Evolutionary conservation across 2,329 filamentous ascomycete genomes (phyloP).

Genomic region (Gremmenia infestans): DNA sequence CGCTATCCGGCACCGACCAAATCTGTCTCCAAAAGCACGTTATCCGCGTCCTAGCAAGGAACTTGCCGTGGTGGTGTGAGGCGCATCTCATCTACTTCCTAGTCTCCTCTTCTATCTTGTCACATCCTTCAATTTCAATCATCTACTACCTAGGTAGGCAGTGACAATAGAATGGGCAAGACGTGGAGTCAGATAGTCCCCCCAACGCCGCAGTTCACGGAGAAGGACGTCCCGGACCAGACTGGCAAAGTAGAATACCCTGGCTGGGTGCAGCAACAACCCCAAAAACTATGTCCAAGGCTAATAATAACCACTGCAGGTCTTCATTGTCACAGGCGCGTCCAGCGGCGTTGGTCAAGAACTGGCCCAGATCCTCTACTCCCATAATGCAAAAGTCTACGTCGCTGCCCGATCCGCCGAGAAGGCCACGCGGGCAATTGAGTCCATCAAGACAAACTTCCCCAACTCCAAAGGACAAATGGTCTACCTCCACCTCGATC

Average conservation of each 20-base stretch:
- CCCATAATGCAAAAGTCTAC: constrained; percentile 40
- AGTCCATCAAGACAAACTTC: constrained; percentile 32
- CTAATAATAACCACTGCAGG: constrained; percentile 13
- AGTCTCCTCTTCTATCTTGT: too few species aligned
- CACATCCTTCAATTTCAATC: background rate
- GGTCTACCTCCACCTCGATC: constrained; percentile 35
- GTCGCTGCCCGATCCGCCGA: constrained; percentile 37
- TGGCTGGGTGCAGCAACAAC: too few species aligned
- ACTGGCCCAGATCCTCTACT: constrained; percentile 36
- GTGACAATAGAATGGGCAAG: constrained; percentile 14
- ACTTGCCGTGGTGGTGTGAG: background rate
- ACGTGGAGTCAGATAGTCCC: constrained; percentile 14
- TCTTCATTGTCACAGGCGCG: constrained; percentile 36
- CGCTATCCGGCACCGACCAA: background rate
- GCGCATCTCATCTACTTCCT: background rate
- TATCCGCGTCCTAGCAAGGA: too few species aligned
- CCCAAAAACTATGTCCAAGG: background rate
- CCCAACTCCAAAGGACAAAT: constrained; percentile 32
- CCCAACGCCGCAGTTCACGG: constrained; percentile 30
- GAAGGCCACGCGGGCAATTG: constrained; percentile 37
- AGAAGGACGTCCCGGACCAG: constrained; percentile 30
- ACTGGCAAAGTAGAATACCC: background rate
- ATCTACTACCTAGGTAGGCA: constrained; percentile 23
- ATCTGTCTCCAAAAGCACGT: background rate
- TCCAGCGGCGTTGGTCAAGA: constrained; percentile 37